Conservation (phyloP, 345 rosid genomes). For the Eucalyptus sp. region DNA sequence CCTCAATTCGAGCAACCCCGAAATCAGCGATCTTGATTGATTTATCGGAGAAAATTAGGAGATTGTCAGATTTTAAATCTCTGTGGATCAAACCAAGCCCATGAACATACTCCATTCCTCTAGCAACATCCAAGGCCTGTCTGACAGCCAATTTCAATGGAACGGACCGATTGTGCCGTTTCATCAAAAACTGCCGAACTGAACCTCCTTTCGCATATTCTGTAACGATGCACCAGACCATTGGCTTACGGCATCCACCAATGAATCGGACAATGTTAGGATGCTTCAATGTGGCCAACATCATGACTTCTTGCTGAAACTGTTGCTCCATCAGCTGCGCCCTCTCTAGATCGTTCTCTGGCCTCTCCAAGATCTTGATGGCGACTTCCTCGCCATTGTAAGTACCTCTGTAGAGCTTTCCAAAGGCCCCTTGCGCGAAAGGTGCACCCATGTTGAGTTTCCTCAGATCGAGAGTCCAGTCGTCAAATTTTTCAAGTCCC, state of each 20-base stretch:
- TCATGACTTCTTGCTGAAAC: conserved; percentile 35
- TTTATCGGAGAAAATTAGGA: conserved; percentile 21
- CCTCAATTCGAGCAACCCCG: conserved; percentile 37
- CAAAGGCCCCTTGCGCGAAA: conserved; percentile 37
- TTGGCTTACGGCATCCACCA: conserved; percentile 28
- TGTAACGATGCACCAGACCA: conserved; percentile 40
- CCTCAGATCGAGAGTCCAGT: conserved; percentile 30
- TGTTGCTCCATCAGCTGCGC: conserved; percentile 33
- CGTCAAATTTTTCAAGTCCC: conserved; percentile 20
- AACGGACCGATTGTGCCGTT: conserved; percentile 17
- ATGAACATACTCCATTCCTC: conserved; percentile 35
- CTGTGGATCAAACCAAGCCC: conserved; percentile 27
- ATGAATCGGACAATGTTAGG: conserved; percentile 29
- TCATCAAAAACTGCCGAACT: conserved; percentile 21
- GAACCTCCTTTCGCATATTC: conserved; percentile 40
- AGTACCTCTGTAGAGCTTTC: conserved; percentile 36
- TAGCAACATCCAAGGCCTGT: conserved; percentile 37
- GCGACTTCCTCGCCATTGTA: conserved; percentile 33
- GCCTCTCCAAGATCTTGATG: conserved; percentile 37
- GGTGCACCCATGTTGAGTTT: conserved; percentile 30
- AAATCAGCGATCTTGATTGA: conserved; percentile 40
- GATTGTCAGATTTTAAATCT: conserved; percentile 35
- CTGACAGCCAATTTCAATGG: conserved; percentile 26
- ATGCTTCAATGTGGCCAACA: conserved; percentile 29
- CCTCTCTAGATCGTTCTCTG: conserved; percentile 16